phyloP scores from a whole-genome alignment of 1,284 basidiomycete genomes.

The Chalciporus sp. region DNA sequence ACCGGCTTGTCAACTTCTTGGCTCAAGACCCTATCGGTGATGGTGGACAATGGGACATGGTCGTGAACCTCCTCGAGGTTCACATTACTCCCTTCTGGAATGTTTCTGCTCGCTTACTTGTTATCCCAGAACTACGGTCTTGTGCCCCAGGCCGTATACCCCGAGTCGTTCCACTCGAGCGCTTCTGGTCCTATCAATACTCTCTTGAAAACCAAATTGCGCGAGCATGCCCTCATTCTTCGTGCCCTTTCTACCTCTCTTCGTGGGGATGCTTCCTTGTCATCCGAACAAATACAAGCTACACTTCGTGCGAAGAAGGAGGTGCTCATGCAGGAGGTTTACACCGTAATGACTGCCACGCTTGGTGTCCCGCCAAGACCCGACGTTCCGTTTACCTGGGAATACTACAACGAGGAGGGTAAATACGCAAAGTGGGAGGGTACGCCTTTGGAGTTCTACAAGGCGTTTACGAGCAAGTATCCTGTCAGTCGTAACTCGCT shows the following conservation, averaged over 20 bases:
- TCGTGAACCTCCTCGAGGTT: constrained; percentile 80
- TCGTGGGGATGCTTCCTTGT: constrained; percentile 43
- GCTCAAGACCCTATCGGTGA: constrained; percentile 83
- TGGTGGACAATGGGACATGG: constrained; percentile 97
- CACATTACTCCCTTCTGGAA: constrained; percentile 7
- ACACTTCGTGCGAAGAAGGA: constrained; percentile 81
- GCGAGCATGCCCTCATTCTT: constrained; percentile 87
- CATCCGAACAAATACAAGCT: constrained; percentile 47
- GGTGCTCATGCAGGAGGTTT: constrained; percentile 82
- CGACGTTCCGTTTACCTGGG: constrained; percentile 79
- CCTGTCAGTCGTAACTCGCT: constrained; percentile 44
- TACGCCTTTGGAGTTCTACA: constrained; percentile 82
- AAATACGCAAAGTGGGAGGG: constrained; percentile 79
- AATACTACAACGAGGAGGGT: constrained; percentile 82
- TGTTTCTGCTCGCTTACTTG: neutral
- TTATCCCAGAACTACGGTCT: constrained; percentile 71
- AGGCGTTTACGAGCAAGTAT: constrained; percentile 61
- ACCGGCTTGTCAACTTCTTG: constrained; percentile 80
- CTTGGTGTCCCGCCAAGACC: constrained; percentile 84
- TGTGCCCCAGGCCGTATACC: constrained; percentile 81
- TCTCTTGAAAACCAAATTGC: constrained; percentile 86
- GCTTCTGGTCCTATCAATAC: constrained; percentile 74
- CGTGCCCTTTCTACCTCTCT: constrained; percentile 62
- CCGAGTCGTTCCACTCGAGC: constrained; percentile 85
- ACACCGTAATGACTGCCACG: constrained; percentile 84